Percentiles rank a stretch among this genome's conserved stretches.
phyloP scores from a whole-genome alignment of 805 yeast genomes.

The Teunomyces stri region DNA sequence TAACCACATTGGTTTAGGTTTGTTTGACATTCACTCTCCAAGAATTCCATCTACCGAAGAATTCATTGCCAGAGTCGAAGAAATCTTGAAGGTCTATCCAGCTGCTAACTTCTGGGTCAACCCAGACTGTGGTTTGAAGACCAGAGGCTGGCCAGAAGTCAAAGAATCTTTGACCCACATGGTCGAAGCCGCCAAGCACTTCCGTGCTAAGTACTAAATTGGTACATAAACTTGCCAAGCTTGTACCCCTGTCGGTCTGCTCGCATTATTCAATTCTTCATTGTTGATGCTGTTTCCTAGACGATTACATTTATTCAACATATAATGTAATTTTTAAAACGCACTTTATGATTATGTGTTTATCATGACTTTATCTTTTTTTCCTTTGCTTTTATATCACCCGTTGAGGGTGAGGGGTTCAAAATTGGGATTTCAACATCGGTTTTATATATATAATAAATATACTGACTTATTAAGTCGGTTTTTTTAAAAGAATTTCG shows the following conservation, averaged over 20 bases:
- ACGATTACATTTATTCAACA: conserved; percentile 48
- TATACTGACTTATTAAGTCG: background rate
- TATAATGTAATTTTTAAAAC: conserved; percentile 36
- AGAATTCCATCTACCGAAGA: conserved; percentile 98
- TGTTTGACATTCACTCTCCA: conserved; percentile 99
- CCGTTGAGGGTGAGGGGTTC: conserved; percentile 28
- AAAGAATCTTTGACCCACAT: conserved; percentile 92
- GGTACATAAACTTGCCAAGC: conserved; percentile 2
- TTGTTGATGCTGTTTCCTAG: conserved; percentile 38
- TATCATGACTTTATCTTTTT: conserved; percentile 17
- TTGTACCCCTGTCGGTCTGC: conserved; percentile 5
- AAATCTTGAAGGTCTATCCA: conserved; percentile 95
- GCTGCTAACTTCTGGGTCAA: conserved; percentile 99
- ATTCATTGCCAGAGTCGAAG: conserved; percentile 89
- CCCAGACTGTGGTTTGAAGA: conserved; percentile 99
- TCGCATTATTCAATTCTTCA: conserved; percentile 42
- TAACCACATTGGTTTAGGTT: conserved; percentile 99
- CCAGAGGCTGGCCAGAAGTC: conserved; percentile 99
- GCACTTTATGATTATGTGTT: conserved; percentile 13
- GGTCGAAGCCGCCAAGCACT: conserved; percentile 98
- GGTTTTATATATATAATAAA: conserved; percentile 24
- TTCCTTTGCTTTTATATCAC: conserved; percentile 12
- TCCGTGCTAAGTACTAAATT: conserved; percentile 47
- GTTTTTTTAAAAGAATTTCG: background rate
- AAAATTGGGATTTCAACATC: conserved; percentile 51